A percentile compares a stretch with the other conserved stretches of the same genome.
Evolutionary conservation across 441 rosid species (phyloP).

Genomic region (Isatis lusitanica): DNA sequence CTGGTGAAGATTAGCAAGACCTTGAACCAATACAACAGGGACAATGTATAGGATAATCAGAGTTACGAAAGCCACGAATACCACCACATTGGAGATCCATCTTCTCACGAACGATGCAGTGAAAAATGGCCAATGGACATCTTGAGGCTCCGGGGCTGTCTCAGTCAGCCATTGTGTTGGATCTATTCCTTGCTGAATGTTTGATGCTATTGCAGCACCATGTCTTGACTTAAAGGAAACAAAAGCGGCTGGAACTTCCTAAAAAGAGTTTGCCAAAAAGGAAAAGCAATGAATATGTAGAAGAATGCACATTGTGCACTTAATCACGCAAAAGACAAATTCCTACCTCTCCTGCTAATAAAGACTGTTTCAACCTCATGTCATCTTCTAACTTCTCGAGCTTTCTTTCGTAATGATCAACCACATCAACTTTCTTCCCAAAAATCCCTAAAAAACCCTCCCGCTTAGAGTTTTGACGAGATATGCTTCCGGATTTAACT

Average conservation of each 20-base stretch:
- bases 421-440: conserved; percentile 63
- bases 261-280: conserved; percentile 35
- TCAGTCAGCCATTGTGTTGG: conserved; percentile 92
- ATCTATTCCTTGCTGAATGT: conserved; percentile 76
- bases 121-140: conserved; percentile 91
- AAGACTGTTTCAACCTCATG: conserved; percentile 59
- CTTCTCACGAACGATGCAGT: conserved; percentile 73
- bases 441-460: conserved; percentile 74
- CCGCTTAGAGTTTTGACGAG: conserved; percentile 44
- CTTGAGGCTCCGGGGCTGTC: conserved; percentile 81
- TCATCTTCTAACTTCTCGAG: conserved; percentile 65
- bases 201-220: conserved; percentile 76
- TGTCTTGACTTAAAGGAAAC: conserved; percentile 83
- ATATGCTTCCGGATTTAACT: conserved; percentile 44
- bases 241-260: conserved; percentile 92
- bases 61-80: conserved; percentile 49
- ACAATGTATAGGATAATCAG: conserved; percentile 65
- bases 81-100: conserved; percentile 72
- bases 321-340: conserved; percentile 4
- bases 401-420: conserved; percentile 62
- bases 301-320: not conserved
- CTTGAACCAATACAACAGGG: conserved; percentile 90
- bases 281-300: conserved; percentile 7
- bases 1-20: conserved; percentile 84
- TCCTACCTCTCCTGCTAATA: conserved; percentile 64